phyloP scores from a whole-genome alignment of 106 monocot genomes.

The Dendrobium catenatum region DNA sequence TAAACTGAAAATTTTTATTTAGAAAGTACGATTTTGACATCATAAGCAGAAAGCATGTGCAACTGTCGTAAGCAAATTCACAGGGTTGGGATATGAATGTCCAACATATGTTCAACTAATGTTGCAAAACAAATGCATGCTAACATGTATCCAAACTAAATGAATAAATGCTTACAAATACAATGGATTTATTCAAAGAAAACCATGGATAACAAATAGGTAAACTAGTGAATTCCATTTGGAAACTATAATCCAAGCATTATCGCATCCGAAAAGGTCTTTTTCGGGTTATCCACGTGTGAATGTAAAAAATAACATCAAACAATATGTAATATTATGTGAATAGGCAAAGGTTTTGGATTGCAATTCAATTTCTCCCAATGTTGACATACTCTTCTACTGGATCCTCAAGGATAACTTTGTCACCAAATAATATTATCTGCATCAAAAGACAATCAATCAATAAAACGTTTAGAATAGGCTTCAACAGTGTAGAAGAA shows the following conservation, averaged over 20 bases:
- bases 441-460: slow-evolving; percentile 29
- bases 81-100: background rate
- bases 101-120: background rate
- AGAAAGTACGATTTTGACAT: background rate
- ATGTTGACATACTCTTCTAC: slow-evolving; percentile 62
- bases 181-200: background rate
- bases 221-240: background rate
- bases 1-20: background rate
- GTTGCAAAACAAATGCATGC: background rate
- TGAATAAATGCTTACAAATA: background rate
- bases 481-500: too few relatives aligned
- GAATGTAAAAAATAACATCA: background rate
- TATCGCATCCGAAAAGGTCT: background rate
- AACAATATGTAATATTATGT: background rate
- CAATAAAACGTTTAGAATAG: background rate
- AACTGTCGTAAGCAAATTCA: background rate
- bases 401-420: slow-evolving; percentile 84
- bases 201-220: too few relatives aligned
- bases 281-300: background rate
- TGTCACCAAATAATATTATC: slow-evolving; percentile 85
- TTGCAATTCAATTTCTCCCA: background rate
- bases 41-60: background rate
- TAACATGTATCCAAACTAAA: background rate
- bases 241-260: background rate
- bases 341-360: background rate